A percentile compares a stretch with the other conserved stretches of the same genome.
These are phyloP conservation scores for Backusella tuberculispora DNA, from an alignment of 192 early-diverging fungal genomes.

Conservation along the genomic window DNA sequence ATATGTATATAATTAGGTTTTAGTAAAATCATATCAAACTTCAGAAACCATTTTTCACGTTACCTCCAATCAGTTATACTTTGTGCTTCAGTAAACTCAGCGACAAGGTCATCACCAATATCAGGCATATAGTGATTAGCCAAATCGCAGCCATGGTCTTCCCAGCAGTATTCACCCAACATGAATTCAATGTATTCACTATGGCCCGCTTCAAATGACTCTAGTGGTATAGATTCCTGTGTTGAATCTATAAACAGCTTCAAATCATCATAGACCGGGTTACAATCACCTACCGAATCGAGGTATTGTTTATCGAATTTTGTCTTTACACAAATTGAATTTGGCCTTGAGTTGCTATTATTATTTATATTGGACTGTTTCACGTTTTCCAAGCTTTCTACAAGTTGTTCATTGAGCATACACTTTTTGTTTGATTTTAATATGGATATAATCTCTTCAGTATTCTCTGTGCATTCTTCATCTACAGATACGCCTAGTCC, in stretches of 20 bases:
- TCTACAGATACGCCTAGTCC: background rate
- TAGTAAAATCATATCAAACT: no score
- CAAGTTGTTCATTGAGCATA: constrained; percentile 26
- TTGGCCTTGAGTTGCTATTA: background rate
- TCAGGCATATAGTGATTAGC: constrained; percentile 53
- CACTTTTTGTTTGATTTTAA: constrained; percentile 38
- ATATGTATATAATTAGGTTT: no score
- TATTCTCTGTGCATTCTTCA: background rate
- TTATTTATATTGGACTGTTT: constrained; percentile 13
- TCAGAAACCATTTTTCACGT: no score
- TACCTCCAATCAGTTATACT: constrained; percentile 61
- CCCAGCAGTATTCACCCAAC: constrained; percentile 60
- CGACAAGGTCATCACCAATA: constrained; percentile 54
- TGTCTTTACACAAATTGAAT: constrained; percentile 12
- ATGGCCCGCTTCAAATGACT: constrained; percentile 42
- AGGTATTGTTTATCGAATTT: background rate
- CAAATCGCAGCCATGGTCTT: constrained; percentile 56
- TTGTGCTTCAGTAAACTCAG: constrained; percentile 52
- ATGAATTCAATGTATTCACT: constrained; percentile 46
- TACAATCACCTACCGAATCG: background rate
- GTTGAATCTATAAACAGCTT: constrained; percentile 46
- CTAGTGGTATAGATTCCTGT: constrained; percentile 31
- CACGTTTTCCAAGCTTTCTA: constrained; percentile 27
- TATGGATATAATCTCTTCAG: constrained; percentile 28
- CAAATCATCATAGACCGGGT: constrained; percentile 53